phyloP scores from a whole-genome alignment of 176 grass and related monocot genomes.

The Hsuehochloa calcarea region DNA sequence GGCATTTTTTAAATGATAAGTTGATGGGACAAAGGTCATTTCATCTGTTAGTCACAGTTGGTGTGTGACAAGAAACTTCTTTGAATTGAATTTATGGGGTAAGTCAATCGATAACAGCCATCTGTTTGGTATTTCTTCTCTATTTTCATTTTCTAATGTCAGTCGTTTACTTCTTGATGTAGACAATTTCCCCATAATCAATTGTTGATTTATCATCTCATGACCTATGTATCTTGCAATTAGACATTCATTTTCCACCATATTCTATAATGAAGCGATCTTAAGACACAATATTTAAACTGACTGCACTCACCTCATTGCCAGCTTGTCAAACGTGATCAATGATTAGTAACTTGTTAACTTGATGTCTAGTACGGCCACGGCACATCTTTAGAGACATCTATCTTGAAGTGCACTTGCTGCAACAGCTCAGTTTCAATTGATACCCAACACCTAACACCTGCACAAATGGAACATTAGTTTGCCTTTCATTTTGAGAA shows the following conservation, averaged over 20 bases:
- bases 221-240: neutral
- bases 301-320: slow-evolving; percentile 16
- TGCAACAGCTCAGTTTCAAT: slow-evolving; percentile 25
- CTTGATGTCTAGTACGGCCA: neutral
- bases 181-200: neutral
- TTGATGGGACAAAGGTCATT: slow-evolving; percentile 36
- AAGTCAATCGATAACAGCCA: slow-evolving; percentile 18
- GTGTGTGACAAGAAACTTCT: slow-evolving; percentile 30
- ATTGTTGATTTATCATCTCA: slow-evolving; percentile 7
- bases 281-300: neutral
- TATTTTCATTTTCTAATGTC: slow-evolving; percentile 2
- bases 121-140: slow-evolving; percentile 5
- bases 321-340: slow-evolving; percentile 4
- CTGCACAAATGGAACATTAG: slow-evolving; percentile 16
- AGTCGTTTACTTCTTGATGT: neutral
- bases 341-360: slow-evolving; percentile 18
- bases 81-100: slow-evolving; percentile 5
- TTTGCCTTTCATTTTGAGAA: neutral
- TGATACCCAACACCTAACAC: slow-evolving; percentile 10
- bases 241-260: slow-evolving; percentile 1
- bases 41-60: slow-evolving; percentile 26
- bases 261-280: slow-evolving; percentile 14
- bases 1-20: slow-evolving; percentile 32
- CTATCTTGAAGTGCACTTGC: neutral
- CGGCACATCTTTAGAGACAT: slow-evolving; percentile 17